Percentiles rank a stretch among this genome's conserved stretches.
These are phyloP conservation scores for Marasmius oreades DNA, from an alignment of 1,284 basidiomycete genomes.

Conservation along the genomic window DNA sequence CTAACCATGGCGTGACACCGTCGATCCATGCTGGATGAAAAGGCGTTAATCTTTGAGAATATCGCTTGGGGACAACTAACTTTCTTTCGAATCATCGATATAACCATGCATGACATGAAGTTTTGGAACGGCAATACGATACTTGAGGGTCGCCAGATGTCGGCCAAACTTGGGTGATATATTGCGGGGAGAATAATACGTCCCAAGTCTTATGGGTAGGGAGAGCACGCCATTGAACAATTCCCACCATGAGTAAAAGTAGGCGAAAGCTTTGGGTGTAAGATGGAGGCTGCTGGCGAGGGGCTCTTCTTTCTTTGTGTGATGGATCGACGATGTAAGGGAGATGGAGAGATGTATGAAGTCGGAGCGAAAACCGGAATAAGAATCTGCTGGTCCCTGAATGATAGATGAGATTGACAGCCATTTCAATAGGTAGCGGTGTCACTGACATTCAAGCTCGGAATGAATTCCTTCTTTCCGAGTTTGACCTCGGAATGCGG, in stretches of 20 bases:
- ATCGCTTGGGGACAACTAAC: conserved; percentile 26
- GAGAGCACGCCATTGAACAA: conserved; percentile 82
- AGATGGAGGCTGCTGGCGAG: conserved; percentile 79
- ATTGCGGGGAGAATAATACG: conserved; percentile 71
- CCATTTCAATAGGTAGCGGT: neutral
- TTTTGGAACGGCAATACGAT: conserved; percentile 76
- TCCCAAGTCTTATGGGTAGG: conserved; percentile 86
- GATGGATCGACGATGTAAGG: conserved; percentile 58
- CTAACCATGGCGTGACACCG: conserved; percentile 79
- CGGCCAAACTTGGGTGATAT: conserved; percentile 88
- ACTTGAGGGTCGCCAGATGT: conserved; percentile 91
- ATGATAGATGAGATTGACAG: neutral
- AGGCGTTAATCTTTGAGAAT: conserved; percentile 9
- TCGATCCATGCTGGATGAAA: conserved; percentile 63
- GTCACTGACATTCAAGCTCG: conserved; percentile 50
- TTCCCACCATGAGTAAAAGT: conserved; percentile 92
- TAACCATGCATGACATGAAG: conserved; percentile 90
- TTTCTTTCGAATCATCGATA: conserved; percentile 70
- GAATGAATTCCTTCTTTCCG: conserved; percentile 43
- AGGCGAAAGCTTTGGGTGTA: conserved; percentile 82
- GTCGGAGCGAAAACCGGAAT: conserved; percentile 87
- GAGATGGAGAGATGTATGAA: conserved; percentile 94
- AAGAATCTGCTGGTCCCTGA: conserved; percentile 71
- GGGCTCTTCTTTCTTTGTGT: conserved; percentile 23
- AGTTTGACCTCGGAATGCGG: conserved; percentile 83